Percentiles rank a stretch among this genome's conserved stretches.
Evolutionary conservation across 257 asterid species (phyloP).

Genomic region (Solanum piurae): DNA sequence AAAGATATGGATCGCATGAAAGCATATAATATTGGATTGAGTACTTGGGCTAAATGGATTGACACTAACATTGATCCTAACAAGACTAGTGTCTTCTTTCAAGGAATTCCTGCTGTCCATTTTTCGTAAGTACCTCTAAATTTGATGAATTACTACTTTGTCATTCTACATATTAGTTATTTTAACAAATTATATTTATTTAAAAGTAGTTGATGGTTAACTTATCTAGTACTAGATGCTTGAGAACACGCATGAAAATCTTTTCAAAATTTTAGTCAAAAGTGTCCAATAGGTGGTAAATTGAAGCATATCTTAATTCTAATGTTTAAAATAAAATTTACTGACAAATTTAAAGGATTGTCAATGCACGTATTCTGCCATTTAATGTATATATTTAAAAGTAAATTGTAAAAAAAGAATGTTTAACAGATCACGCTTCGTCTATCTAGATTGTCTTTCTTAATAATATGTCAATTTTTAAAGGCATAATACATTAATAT

Average conservation of each 20-base stretch:
- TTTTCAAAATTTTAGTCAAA: neutral
- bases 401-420: too few species aligned
- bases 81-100: slow-evolving; percentile 47
- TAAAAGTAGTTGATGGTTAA: neutral
- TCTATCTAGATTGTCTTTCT: too few species aligned
- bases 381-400: neutral
- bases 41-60: slow-evolving; percentile 69
- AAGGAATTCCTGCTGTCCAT: slow-evolving; percentile 56
- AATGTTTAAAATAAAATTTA: neutral
- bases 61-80: slow-evolving; percentile 42
- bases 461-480: too few species aligned
- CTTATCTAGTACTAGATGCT: neutral
- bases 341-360: neutral
- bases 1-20: slow-evolving; percentile 50
- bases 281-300: neutral
- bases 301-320: neutral
- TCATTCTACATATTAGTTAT: neutral
- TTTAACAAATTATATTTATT: neutral
- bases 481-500: too few species aligned
- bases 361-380: neutral
- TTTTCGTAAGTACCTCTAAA: slow-evolving; percentile 21
- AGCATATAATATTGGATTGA: slow-evolving; percentile 44
- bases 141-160: neutral
- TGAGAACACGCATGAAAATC: neutral
- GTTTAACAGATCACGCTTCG: too few species aligned